phyloP scores from a whole-genome alignment of 192 early-diverging fungal genomes.

The Coemansia sp. region DNA sequence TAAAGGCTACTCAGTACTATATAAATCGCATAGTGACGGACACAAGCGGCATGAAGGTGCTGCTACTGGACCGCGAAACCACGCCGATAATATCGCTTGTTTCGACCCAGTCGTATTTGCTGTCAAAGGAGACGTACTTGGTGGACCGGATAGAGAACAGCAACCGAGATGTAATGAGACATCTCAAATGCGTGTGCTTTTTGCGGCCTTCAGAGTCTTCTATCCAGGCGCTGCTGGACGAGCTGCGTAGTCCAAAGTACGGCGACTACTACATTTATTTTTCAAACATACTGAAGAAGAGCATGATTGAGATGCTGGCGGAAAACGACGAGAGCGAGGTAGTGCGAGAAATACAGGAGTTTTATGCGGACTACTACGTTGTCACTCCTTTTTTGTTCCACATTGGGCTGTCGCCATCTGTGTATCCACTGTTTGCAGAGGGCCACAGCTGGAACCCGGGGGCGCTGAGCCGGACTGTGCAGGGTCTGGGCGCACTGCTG shows the following conservation, averaged over 20 bases:
- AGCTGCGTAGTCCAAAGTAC: constrained; percentile 88
- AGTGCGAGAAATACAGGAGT: constrained; percentile 96
- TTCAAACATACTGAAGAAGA: constrained; percentile 90
- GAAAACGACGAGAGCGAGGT: constrained; percentile 94
- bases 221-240: constrained; percentile 83
- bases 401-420: constrained; percentile 64
- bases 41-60: constrained; percentile 95
- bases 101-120: constrained; percentile 87
- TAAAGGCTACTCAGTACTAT: constrained; percentile 85
- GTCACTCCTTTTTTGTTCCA: constrained; percentile 82
- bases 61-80: constrained; percentile 92
- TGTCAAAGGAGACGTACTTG: constrained; percentile 91
- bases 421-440: constrained; percentile 71
- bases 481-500: constrained; percentile 75
- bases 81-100: constrained; percentile 94
- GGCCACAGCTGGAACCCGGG: constrained; percentile 75
- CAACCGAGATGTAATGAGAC: constrained; percentile 86
- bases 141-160: constrained; percentile 90
- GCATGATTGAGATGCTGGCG: constrained; percentile 86
- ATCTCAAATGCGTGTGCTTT: constrained; percentile 95
- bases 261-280: constrained; percentile 98
- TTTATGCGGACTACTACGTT: constrained; percentile 88
- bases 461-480: constrained; percentile 72
- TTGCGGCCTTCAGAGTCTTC: constrained; percentile 81
- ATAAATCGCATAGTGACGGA: constrained; percentile 89